Base-by-base conservation (phyloP, 495 filamentous ascomycete species). In the Hypoxylon lenormandii region DNA sequence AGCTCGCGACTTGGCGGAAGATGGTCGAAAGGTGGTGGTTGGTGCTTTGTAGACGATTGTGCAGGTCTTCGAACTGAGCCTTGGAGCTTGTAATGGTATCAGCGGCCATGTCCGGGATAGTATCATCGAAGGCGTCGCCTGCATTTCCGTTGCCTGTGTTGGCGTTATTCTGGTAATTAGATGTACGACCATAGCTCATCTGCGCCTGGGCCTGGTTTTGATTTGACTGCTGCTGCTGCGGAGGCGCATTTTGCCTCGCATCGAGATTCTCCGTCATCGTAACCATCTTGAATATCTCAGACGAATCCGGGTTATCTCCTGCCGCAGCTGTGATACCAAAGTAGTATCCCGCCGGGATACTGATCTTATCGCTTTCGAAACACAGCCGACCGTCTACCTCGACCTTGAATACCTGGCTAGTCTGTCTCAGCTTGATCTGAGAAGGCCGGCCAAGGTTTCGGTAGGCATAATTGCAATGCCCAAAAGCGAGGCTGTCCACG, bases 251-350 rank as follows among this genome's bases (percentile, higher is more conserved):
- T 8, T 69, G 22, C 76, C 58, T 79, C 70, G 70, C 45, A 19
- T 61, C 72, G 55, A 58, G 69, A 67, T 73, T 79, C 42, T 84
- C 80, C 12, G 82, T 86, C 73, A 88, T 84, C 36, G 94, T 83
- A 37, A 91, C 80, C 72, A 98, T 87, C 70, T 94, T 96, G 83
- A 93, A 94, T 64, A 95, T 77, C 78, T 98, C 95, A 75, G 97
- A 97, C 23, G 92, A 96, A 77, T 98, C 95, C 0, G 95, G 92
- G 68, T 86, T 93, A 62, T 97, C 93, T 23, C 92, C 92, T 6
- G 92, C 93, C 3, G 90, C 91, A 30, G 94, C 95, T 1, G 91
- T 90, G 65, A 98, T 80, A 73, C 95, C 95, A 62, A 96, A 92
- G 76, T 86, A 87, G 79, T 98, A 96, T 70, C 90, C 91, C 5